Base-by-base conservation (phyloP, 1,284 basidiomycete species). In the Apiotrichum porosum region DNA sequence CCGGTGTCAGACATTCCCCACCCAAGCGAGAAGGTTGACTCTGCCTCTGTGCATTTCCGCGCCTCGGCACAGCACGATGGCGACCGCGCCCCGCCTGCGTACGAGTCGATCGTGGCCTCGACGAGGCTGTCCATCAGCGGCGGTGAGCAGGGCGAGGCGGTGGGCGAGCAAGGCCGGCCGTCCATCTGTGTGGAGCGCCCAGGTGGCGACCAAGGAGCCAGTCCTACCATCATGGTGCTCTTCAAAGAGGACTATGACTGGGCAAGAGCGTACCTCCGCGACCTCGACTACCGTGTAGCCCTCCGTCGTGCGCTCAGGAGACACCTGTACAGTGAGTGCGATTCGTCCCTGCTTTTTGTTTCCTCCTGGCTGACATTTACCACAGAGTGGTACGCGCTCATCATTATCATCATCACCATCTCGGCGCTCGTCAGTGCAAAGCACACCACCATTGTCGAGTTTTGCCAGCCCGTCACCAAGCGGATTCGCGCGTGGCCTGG, bases 311-410 rank as follows among this genome's bases (percentile, higher is more conserved):
- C 54, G 12, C 17, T 60, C 41, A 33, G 53, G 24, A 37, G 58
- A 21, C 56, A 58, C 35, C 44, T 65, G 44, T 67, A 61, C 47
- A 67, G 65, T 65, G 55, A 58, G 65, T 58, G 14, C 17, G 15
- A 37, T 14, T 17, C 14, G 31, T 30, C n/a, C n/a, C n/a, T n/a
- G n/a, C n/a, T n/a, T n/a, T n/a, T n/a, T n/a, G n/a, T n/a, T n/a
- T n/a, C n/a, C n/a, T n/a, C n/a, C n/a, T n/a, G n/a, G 30, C 47
- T 52, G 42, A 54, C 47, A 14, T 21, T n/a, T 0, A n/a, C 26
- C 26, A 28, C 55, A 68, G 66, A 71, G 44, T 69, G 69, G 69
- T 71, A 71, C 44, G 54, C 57, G 1, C 59, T 71, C 17, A 37
- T 61, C 9, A 51, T 63, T 6, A 52, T 71, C 39, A 49, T 59